Percentiles rank a stretch among this genome's conserved stretches.
Evolutionary conservation across 345 rosid genomes (phyloP).

Genomic region (Noccaea bulbosa): DNA sequence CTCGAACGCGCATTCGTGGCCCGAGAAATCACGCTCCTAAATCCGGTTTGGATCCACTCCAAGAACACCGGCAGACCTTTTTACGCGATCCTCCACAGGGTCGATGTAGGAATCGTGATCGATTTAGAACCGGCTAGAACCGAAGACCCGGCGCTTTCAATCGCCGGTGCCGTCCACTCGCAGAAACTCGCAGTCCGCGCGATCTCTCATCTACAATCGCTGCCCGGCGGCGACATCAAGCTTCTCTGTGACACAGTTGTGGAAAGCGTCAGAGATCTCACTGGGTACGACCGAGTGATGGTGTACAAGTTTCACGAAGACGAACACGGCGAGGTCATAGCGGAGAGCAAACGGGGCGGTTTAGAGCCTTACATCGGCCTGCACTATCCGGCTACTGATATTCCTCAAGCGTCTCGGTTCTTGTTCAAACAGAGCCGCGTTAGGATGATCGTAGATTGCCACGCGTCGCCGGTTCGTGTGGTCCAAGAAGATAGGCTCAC

Average conservation of each 20-base stretch:
- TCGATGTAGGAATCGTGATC: slow-evolving; percentile 91
- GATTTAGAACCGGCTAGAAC: slow-evolving; percentile 95
- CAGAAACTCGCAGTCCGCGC: slow-evolving; percentile 94
- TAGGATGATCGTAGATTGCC: slow-evolving; percentile 93
- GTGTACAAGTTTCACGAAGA: slow-evolving; percentile 97
- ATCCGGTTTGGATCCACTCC: slow-evolving; percentile 89
- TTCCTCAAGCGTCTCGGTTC: slow-evolving; percentile 95
- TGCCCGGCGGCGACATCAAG: slow-evolving; percentile 91
- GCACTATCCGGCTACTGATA: slow-evolving; percentile 96
- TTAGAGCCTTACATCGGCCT: slow-evolving; percentile 89
- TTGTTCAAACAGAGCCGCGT: slow-evolving; percentile 94
- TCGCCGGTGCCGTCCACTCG: slow-evolving; percentile 98
- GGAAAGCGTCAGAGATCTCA: slow-evolving; percentile 75
- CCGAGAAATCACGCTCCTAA: slow-evolving; percentile 76
- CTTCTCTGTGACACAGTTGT: slow-evolving; percentile 90
- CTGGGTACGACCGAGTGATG: slow-evolving; percentile 95
- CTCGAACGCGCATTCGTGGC: slow-evolving; percentile 88
- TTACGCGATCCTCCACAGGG: slow-evolving; percentile 84
- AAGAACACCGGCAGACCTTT: slow-evolving; percentile 77
- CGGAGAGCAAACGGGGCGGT: slow-evolving; percentile 77
- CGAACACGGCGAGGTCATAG: slow-evolving; percentile 94
- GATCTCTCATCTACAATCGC: slow-evolving; percentile 82
- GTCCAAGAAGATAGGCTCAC: slow-evolving; percentile 73
- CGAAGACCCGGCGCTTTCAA: slow-evolving; percentile 89
- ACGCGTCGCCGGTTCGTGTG: slow-evolving; percentile 59